Evolutionary conservation across 345 rosid genomes (phyloP).

Genomic region (Jatropha curcas): DNA sequence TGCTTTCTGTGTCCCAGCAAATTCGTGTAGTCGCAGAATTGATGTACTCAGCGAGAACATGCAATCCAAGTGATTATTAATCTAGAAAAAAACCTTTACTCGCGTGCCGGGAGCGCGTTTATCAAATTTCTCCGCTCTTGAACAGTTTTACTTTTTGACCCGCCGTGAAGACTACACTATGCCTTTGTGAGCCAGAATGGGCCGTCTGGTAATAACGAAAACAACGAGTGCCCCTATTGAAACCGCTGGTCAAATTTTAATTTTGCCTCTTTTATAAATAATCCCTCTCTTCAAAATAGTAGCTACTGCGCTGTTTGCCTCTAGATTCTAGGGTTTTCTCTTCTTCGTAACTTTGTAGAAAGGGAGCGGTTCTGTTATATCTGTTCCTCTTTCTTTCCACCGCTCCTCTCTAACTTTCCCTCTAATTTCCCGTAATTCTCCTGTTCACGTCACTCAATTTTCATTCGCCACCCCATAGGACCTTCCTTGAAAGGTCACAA

Average conservation of each 20-base stretch:
- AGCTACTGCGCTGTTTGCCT: constrained; percentile 15
- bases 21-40: no score
- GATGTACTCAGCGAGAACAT: no score
- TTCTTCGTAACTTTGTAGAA: neutral
- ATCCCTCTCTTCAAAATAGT: neutral
- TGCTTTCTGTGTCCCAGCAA: no score
- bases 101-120: neutral
- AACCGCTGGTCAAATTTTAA: neutral
- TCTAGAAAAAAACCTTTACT: no score
- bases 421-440: neutral
- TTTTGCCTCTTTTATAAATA: neutral
- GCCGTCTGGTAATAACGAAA: neutral
- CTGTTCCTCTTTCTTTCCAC: neutral
- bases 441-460: neutral
- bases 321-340: constrained; percentile 54
- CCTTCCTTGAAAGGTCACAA: neutral
- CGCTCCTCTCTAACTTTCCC: constrained; percentile 7
- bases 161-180: neutral
- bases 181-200: neutral
- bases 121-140: no score
- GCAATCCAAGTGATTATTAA: no score
- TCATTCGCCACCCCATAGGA: neutral
- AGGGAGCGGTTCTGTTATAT: constrained; percentile 8
- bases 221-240: neutral
- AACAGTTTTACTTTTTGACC: neutral